Percentiles rank a stretch among this genome's conserved stretches.
phyloP scores from a whole-genome alignment of 2,329 filamentous ascomycete genomes.

The Teratosphaeria gauchensis region DNA sequence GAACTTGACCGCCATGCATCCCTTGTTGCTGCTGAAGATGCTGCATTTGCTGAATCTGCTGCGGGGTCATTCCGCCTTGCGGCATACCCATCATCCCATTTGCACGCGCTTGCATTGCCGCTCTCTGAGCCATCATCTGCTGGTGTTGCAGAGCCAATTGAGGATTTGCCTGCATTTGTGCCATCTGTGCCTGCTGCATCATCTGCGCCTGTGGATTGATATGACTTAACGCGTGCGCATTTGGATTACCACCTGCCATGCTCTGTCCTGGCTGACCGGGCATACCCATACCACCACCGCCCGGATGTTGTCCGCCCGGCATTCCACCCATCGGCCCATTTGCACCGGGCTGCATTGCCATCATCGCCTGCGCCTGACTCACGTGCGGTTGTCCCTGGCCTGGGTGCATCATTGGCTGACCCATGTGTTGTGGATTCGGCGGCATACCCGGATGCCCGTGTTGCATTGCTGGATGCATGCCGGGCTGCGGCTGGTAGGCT shows the following conservation, averaged over 20 bases:
- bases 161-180: background rate
- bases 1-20: conserved; percentile 10
- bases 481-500: conserved; percentile 59
- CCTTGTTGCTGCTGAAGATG: conserved; percentile 25
- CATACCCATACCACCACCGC: conserved; percentile 23
- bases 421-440: conserved; percentile 57
- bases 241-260: conserved; percentile 43
- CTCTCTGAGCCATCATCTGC: conserved; percentile 20
- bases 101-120: conserved; percentile 33
- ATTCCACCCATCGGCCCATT: conserved; percentile 39
- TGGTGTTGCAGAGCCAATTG: conserved; percentile 20
- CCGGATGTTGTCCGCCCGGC: conserved; percentile 22
- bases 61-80: conserved; percentile 35
- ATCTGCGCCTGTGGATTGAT: conserved; percentile 54
- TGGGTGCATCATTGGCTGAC: conserved; percentile 59
- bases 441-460: conserved; percentile 54
- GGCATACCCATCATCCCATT: conserved; percentile 20
- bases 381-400: conserved; percentile 63
- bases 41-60: conserved; percentile 44
- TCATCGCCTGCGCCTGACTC: conserved; percentile 60
- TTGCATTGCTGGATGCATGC: conserved; percentile 58
- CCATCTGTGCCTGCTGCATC: conserved; percentile 30
- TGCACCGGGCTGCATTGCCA: conserved; percentile 67
- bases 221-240: conserved; percentile 63
- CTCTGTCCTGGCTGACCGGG: conserved; percentile 18